A percentile compares a stretch with the other conserved stretches of the same genome.
Conservation (phyloP, 2,329 filamentous ascomycete species). For the Aureobasidium sp. region DNA sequence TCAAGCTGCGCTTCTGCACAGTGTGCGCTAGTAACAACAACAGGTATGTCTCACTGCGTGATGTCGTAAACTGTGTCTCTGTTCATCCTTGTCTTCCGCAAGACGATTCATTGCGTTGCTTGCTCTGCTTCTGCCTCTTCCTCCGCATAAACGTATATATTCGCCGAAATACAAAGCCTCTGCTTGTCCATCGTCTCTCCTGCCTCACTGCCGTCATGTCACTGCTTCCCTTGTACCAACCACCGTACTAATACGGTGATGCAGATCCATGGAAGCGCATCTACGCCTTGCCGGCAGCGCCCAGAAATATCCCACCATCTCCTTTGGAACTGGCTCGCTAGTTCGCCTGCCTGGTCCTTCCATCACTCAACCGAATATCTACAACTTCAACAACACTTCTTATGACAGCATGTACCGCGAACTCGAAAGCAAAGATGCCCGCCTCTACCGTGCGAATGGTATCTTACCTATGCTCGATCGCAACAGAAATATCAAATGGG, state of each 20-base stretch:
- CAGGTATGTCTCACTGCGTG: conserved; percentile 50
- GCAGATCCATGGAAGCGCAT: conserved; percentile 98
- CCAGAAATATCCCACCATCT: conserved; percentile 81
- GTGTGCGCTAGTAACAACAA: conserved; percentile 99
- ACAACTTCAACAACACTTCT: conserved; percentile 94
- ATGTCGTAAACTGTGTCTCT: neutral
- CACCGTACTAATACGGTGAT: conserved; percentile 42
- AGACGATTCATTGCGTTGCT: neutral
- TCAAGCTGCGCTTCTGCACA: conserved; percentile 93
- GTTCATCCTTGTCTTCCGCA: neutral
- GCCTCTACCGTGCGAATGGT: conserved; percentile 85
- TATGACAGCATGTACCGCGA: conserved; percentile 94
- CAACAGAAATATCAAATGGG: conserved; percentile 88
- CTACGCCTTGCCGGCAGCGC: conserved; percentile 73
- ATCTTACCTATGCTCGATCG: conserved; percentile 92
- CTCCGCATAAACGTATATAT: conserved; percentile 13
- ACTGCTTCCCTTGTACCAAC: conserved; percentile 1
- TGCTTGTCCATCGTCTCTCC: neutral
- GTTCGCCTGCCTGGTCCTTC: conserved; percentile 88
- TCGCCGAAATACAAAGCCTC: conserved; percentile 11
- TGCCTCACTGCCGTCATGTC: neutral
- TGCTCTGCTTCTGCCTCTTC: neutral
- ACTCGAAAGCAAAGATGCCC: conserved; percentile 73
- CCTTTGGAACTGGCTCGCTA: conserved; percentile 91
- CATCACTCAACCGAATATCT: conserved; percentile 91